phyloP scores from a whole-genome alignment of 2,329 filamentous ascomycete genomes.

The Trichoderma hamatum region DNA sequence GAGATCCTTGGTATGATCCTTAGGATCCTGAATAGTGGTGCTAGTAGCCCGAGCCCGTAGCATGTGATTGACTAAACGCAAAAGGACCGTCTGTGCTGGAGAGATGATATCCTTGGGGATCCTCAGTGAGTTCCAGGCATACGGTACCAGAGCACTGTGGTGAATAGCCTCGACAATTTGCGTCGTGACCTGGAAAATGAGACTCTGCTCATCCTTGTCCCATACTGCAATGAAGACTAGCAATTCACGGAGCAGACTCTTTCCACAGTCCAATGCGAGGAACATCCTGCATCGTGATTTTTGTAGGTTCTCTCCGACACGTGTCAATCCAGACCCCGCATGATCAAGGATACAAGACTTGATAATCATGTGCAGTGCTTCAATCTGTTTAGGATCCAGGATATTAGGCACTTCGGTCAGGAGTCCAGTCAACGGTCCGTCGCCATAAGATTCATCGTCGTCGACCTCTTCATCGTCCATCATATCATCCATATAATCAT shows the following conservation, averaged over 20 bases:
- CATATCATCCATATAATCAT: constrained; percentile 57
- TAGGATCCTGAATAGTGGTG: constrained; percentile 50
- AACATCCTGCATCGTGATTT: constrained; percentile 88
- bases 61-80: constrained; percentile 88
- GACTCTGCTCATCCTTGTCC: constrained; percentile 90
- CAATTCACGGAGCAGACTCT: constrained; percentile 85
- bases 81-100: constrained; percentile 88
- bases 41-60: constrained; percentile 63
- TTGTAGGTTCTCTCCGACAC: constrained; percentile 79
- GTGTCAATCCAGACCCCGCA: constrained; percentile 69
- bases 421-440: constrained; percentile 79
- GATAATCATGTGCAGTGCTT: constrained; percentile 95
- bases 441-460: constrained; percentile 77
- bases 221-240: constrained; percentile 96
- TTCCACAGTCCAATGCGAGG: constrained; percentile 84
- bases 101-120: constrained; percentile 97
- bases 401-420: constrained; percentile 94
- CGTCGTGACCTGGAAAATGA: constrained; percentile 95
- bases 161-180: constrained; percentile 95
- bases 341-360: constrained; percentile 91
- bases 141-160: constrained; percentile 84
- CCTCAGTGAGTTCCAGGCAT: constrained; percentile 86
- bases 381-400: constrained; percentile 90
- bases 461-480: constrained; percentile 70
- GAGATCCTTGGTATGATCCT: constrained; percentile 58